Evolutionary conservation across 2,329 filamentous ascomycete genomes (phyloP).

Genomic region (Colletotrichum tofieldiae): DNA sequence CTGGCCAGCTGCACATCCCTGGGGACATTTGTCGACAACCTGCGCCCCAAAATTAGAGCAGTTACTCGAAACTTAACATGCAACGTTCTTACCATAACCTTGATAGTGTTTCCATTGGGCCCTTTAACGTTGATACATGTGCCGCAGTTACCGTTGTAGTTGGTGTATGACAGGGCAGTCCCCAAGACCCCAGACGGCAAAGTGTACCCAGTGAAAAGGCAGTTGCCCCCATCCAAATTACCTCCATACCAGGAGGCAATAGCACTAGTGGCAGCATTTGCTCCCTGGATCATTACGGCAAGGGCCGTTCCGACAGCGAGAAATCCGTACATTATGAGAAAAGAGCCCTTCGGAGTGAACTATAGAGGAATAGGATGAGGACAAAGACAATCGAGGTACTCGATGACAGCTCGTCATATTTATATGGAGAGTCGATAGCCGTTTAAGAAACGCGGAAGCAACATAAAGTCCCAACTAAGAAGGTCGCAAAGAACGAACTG

Average conservation of each 20-base stretch:
- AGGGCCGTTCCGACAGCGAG: slow-evolving; percentile 10
- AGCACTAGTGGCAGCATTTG: slow-evolving; percentile 31
- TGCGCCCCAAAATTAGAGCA: slow-evolving; percentile 44
- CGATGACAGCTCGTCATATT: background rate
- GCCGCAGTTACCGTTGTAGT: slow-evolving; percentile 37
- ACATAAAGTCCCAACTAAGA: background rate
- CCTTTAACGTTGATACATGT: slow-evolving; percentile 37
- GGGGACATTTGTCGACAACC: slow-evolving; percentile 72
- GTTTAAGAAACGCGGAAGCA: background rate
- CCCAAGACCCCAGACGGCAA: slow-evolving; percentile 27
- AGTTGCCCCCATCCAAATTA: slow-evolving; percentile 34
- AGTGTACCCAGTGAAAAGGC: slow-evolving; percentile 31
- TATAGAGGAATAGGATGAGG: background rate
- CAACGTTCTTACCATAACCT: slow-evolving; percentile 27
- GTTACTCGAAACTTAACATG: background rate
- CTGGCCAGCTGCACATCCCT: slow-evolving; percentile 64
- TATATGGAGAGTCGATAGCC: background rate
- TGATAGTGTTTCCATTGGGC: slow-evolving; percentile 36
- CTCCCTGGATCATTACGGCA: slow-evolving; percentile 28
- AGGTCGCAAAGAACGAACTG: slow-evolving; percentile 1
- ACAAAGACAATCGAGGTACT: background rate
- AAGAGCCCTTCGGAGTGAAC: background rate
- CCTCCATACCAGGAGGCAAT: slow-evolving; percentile 33
- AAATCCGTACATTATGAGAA: slow-evolving; percentile 21
- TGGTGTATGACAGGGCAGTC: slow-evolving; percentile 29